Evolutionary conservation across 148 eudicot species (phyloP).

Genomic region (Pouteria glomerata): DNA sequence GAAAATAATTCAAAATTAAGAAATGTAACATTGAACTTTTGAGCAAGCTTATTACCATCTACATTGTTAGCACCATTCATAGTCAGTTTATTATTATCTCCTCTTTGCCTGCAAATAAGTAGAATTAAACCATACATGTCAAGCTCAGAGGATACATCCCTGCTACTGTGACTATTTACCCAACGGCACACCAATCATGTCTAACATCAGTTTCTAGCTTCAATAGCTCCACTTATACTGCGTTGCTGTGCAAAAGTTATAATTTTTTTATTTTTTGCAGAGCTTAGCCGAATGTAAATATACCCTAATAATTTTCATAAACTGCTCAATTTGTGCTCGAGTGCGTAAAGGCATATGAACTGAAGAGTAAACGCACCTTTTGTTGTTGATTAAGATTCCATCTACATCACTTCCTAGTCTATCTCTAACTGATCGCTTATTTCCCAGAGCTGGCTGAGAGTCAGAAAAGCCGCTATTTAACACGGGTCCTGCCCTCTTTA

Average conservation of each 20-base stretch:
- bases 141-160: neutral
- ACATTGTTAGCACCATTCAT: constrained; percentile 21
- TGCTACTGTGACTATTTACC: neutral
- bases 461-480: constrained; percentile 29
- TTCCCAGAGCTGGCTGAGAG: constrained; percentile 33
- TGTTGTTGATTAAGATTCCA: constrained; percentile 23
- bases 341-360: neutral
- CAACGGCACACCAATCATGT: neutral
- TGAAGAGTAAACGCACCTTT: constrained; percentile 34
- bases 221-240: neutral
- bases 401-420: constrained; percentile 52
- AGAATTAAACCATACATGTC: constrained; percentile 3
- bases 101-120: constrained; percentile 49
- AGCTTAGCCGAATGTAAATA: neutral
- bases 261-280: too few species aligned
- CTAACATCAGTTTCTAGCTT: neutral
- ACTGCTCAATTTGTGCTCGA: neutral
- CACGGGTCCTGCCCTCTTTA: constrained; percentile 53
- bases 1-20: constrained; percentile 15
- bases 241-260: neutral
- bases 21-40: constrained; percentile 9
- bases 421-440: constrained; percentile 62
- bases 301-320: neutral
- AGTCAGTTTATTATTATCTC: constrained; percentile 20
- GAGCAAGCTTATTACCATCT: constrained; percentile 44